Base-by-base conservation (phyloP, 139 green algal species). In the Monoraphidium neglectum region DNA sequence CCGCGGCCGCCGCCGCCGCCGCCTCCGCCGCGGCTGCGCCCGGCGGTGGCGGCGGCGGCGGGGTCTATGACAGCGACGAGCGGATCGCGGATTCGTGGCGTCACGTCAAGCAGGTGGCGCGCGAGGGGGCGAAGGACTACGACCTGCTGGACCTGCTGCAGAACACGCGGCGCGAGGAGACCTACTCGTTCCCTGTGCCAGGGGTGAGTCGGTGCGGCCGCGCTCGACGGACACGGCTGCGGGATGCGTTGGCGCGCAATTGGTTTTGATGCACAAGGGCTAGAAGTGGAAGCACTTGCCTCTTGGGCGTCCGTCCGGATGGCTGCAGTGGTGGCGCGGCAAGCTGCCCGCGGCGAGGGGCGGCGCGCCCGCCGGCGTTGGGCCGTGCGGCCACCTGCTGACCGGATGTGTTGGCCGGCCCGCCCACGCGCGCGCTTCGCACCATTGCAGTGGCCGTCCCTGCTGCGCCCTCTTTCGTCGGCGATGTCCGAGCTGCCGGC, bases 131-230 rank as follows among this genome's bases (percentile, higher is more conserved):
- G 40, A 79, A 85, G 36, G 64, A 80, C 8, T 67, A 68, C 21
- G 91, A 96, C 70, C 70, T 96, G 18, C 80, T 87, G 70, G 91
- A 95, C 63, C 76, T 93, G 38, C 71, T 96, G 21, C 70, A 68
- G 0, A 82, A 85, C 36, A 83, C 77, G 2, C 82, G 84, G 12
- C 78, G 89, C 10, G 90, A 96, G 70, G 91, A 92, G 24, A 91
- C 91, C 28, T 96, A 95, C 77, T 86, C 89, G 32, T 83, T 89
- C 36, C 82, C 88, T 49, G 73, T 86, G 0, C 68, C 76, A 46
- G 90, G 84, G 82, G 91, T 96, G 68, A 81, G 90, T 70, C 21
- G n/a, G n/a, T n/a, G n/a, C n/a, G n/a, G n/a, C n/a, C n/a, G n/a
- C n/a, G n/a, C n/a, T n/a, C n/a, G n/a, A n/a, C n/a, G n/a, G n/a